phyloP scores from a whole-genome alignment of 2,329 filamentous ascomycete species.

The Bisporella sp. region DNA sequence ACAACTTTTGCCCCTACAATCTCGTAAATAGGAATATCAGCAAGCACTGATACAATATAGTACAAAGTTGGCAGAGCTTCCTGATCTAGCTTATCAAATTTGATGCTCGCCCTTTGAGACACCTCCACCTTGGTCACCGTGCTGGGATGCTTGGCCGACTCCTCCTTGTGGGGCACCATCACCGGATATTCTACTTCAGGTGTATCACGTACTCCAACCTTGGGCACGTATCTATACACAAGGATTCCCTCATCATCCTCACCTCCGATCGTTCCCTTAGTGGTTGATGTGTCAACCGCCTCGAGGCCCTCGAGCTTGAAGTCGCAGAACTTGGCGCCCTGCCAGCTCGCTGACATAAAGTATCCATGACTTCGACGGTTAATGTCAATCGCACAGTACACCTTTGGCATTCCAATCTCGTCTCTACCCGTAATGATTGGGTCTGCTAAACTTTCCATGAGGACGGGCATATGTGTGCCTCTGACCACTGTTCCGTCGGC shows the following conservation, averaged over 20 bases:
- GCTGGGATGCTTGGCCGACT: not conserved
- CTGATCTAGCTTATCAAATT: constrained; percentile 44
- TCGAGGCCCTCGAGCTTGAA: constrained; percentile 31
- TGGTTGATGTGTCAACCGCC: constrained; percentile 8
- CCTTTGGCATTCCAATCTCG: constrained; percentile 48
- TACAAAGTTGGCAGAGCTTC: constrained; percentile 52
- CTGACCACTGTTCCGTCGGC: constrained; percentile 31
- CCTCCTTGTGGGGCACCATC: constrained; percentile 7
- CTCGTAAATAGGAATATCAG: constrained; percentile 49
- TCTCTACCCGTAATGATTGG: constrained; percentile 50
- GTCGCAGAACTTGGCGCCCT: constrained; percentile 34
- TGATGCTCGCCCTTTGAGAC: constrained; percentile 36
- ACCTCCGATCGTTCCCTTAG: constrained; percentile 27
- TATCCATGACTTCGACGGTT: constrained; percentile 46
- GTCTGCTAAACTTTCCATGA: constrained; percentile 49
- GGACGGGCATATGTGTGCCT: constrained; percentile 43
- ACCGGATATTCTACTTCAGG: constrained; percentile 47
- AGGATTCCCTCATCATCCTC: constrained; percentile 36
- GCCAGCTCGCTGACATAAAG: constrained; percentile 33
- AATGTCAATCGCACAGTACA: constrained; percentile 39
- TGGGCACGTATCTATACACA: constrained; percentile 51
- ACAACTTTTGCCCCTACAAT: constrained; percentile 48
- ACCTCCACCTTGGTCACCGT: constrained; percentile 26
- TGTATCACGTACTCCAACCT: constrained; percentile 29
- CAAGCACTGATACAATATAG: constrained; percentile 44